Conservation (phyloP, 1,284 basidiomycete genomes). For the Rhizoctonia solani region DNA sequence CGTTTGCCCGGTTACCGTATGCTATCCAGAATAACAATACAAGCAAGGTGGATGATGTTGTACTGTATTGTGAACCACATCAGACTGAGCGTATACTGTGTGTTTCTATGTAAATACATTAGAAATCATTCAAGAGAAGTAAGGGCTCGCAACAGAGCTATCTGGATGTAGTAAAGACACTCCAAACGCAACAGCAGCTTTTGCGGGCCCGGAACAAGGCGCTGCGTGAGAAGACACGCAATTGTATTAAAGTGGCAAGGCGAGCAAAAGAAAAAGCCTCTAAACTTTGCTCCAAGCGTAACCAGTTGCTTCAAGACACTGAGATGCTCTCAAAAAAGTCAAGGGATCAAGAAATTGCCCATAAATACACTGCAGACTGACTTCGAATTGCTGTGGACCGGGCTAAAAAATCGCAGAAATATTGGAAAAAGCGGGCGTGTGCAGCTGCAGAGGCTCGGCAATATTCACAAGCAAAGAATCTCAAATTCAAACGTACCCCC, state of each 20-base stretch:
- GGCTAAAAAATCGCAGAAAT: not conserved
- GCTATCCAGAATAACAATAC: not conserved
- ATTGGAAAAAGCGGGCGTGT: not conserved
- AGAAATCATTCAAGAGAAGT: no score
- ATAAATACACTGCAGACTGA: not conserved
- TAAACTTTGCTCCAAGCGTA: not conserved
- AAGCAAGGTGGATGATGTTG: no score
- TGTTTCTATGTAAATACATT: no score
- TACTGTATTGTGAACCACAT: no score
- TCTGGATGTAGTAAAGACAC: not conserved
- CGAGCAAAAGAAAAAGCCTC: not conserved
- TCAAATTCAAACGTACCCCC: not conserved
- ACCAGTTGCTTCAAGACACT: not conserved
- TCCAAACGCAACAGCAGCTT: not conserved
- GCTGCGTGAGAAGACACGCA: not conserved
- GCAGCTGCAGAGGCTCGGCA: slow-evolving; percentile 5
- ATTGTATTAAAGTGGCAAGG: not conserved
- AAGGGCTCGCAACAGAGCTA: not conserved
- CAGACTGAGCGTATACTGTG: no score
- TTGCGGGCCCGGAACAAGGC: not conserved
- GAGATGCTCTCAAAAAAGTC: not conserved
- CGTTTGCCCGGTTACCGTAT: not conserved
- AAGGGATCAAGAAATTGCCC: not conserved
- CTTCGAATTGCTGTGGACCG: not conserved
- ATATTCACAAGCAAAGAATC: slow-evolving; percentile 11